phyloP scores from a whole-genome alignment of 2,329 filamentous ascomycete genomes.

The Cladobotryum mycophilum region DNA sequence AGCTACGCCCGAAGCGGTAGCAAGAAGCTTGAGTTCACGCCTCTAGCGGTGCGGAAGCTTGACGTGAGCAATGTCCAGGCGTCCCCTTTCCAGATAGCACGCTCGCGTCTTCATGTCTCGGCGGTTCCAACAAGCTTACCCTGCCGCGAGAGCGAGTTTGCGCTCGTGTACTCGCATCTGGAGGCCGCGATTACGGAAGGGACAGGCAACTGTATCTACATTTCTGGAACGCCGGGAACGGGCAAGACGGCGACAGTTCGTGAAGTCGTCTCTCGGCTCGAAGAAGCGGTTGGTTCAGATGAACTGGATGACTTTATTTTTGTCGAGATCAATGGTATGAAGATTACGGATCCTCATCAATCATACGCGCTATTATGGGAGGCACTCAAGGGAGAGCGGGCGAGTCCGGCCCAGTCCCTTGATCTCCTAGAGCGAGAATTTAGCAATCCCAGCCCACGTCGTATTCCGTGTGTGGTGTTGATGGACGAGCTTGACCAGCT shows the following conservation, averaged over 20 bases:
- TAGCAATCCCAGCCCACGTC: slow-evolving; percentile 78
- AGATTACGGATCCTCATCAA: slow-evolving; percentile 95
- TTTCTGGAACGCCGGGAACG: slow-evolving; percentile 95
- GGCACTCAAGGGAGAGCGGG: slow-evolving; percentile 85
- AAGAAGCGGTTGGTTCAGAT: slow-evolving; percentile 79
- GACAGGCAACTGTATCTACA: slow-evolving; percentile 94
- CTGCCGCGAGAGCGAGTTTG: slow-evolving; percentile 88
- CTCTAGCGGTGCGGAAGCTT: slow-evolving; percentile 79
- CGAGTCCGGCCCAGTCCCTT: slow-evolving; percentile 84
- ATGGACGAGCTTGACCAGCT: slow-evolving; percentile 99
- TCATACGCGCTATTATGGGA: slow-evolving; percentile 95
- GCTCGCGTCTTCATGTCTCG: slow-evolving; percentile 85
- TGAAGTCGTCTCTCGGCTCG: slow-evolving; percentile 84
- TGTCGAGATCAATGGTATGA: slow-evolving; percentile 99
- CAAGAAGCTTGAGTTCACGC: slow-evolving; percentile 90
- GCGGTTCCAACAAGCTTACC: slow-evolving; percentile 85
- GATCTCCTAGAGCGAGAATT: slow-evolving; percentile 91
- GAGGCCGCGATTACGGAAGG: slow-evolving; percentile 92
- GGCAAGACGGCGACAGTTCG: slow-evolving; percentile 97
- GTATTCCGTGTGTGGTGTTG: slow-evolving; percentile 90
- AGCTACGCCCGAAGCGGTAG: slow-evolving; percentile 25
- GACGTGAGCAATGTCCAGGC: slow-evolving; percentile 68
- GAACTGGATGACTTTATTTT: slow-evolving; percentile 98
- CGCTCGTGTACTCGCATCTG: slow-evolving; percentile 85
- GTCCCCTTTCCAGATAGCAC: slow-evolving; percentile 87